Evolutionary conservation across 495 filamentous ascomycete genomes (phyloP).

Genomic region (Hypoxylon subgilvum): DNA sequence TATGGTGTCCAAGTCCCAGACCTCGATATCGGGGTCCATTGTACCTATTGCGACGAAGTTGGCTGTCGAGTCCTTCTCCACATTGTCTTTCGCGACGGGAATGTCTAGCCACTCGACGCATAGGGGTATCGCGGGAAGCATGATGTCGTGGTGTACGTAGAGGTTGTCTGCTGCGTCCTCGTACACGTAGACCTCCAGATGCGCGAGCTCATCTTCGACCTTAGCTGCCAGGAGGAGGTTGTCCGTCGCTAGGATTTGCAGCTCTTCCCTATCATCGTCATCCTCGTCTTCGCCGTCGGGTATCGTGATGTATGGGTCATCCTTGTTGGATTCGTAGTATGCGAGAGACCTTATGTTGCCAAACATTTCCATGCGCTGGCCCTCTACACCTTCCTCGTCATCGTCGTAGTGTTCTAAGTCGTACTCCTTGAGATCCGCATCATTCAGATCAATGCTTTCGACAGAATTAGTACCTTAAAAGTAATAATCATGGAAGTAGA

Average conservation of each 20-base stretch:
- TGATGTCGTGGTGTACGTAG: constrained; percentile 99
- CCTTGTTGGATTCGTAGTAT: constrained; percentile 89
- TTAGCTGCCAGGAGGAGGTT: constrained; percentile 91
- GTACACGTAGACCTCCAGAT: constrained; percentile 96
- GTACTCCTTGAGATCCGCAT: constrained; percentile 93
- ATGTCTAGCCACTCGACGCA: constrained; percentile 95
- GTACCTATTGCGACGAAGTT: constrained; percentile 96
- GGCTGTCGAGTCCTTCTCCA: constrained; percentile 63
- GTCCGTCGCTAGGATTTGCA: constrained; percentile 90
- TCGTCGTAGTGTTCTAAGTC: constrained; percentile 94
- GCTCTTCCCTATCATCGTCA: constrained; percentile 88
- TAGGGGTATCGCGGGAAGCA: constrained; percentile 95
- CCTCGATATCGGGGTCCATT: constrained; percentile 97
- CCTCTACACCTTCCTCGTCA: constrained; percentile 67
- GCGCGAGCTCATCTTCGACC: constrained; percentile 94
- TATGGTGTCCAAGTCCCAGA: constrained; percentile 95
- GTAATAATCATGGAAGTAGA: background rate
- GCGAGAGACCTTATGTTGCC: constrained; percentile 91
- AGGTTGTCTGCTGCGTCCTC: constrained; percentile 93
- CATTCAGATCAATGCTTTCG: constrained; percentile 59
- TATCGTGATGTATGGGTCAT: constrained; percentile 95
- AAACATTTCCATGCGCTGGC: constrained; percentile 84
- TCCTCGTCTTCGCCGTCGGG: constrained; percentile 71
- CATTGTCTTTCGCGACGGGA: constrained; percentile 72
- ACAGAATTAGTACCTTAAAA: constrained; percentile 29